Evolutionary conservation across 208 protist species (phyloP), one percentile per base, ranked within the genome.

Genomic region (Phytomonas sp.): DNA sequence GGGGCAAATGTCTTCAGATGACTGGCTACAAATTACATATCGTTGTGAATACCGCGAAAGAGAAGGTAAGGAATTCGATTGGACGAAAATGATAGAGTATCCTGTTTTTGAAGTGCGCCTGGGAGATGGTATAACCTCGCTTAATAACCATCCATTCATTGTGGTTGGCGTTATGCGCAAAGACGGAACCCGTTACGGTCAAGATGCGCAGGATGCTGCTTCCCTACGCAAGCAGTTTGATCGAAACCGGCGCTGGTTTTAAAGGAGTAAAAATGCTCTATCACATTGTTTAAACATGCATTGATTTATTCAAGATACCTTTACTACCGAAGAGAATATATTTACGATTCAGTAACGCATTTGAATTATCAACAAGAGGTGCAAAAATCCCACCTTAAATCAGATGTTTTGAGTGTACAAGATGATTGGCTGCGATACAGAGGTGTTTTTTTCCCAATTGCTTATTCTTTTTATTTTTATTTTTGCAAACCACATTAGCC

Each of bases 21-120:
- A 96, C 66, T 96, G 91, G 88, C 75, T 96, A 28, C 91, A 96
- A 74, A 85, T 94, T 33, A 96, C 91, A 23, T 93, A 92, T 70
- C 82, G 78, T 67, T 94, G 87, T 70, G 88, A 93, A 74, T 93
- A 82, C 72, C 84, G 82, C 28, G 80, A 96, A 72, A 77, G 91
- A n/a, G 60, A 66, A 29, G 70, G 80, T 63, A 78, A 80, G 64
- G 75, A 72, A 53, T 67, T 70, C 29, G 88, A 94, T 33, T 94
- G 88, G 91, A 78, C 79, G 61, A 88, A 81, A 65, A 67, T 88
- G 70, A 71, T 85, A 23, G 88, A 96, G 77, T 96, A 89, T 66
- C 91, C 91, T 2, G 91, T 96, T 30, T 96, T 94, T 66, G 91
- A 96, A 72, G 88, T 94, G 66, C 82, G 87, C 4, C 78, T 96